Conservation (phyloP, 768 basidiomycete species). For the Termitomyces sp. region DNA sequence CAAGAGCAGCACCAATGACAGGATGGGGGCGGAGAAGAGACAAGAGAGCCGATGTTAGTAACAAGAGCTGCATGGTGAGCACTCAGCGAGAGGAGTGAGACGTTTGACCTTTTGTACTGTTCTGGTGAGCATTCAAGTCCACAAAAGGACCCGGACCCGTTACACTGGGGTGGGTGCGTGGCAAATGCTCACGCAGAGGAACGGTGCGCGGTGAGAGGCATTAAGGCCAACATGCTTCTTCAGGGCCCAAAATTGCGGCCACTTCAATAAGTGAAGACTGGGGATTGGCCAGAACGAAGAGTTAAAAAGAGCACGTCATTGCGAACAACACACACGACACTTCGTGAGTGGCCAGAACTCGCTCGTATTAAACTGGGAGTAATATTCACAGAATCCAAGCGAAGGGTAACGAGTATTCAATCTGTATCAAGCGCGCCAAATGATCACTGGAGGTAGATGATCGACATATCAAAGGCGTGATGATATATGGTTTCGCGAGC, state of each 20-base stretch:
- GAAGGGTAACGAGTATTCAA: background rate
- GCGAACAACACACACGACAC: background rate
- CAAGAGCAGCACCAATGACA: background rate
- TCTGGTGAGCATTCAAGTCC: background rate
- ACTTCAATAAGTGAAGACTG: conserved; percentile 5
- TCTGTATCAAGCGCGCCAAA: background rate
- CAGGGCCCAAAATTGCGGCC: background rate
- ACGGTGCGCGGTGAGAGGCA: conserved; percentile 2
- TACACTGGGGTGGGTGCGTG: background rate
- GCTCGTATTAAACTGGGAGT: background rate
- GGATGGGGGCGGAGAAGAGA: conserved; percentile 8
- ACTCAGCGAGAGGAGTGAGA: background rate
- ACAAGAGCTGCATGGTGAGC: conserved; percentile 12
- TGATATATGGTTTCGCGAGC: background rate
- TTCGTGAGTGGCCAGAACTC: conserved; percentile 3
- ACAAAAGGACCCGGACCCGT: conserved; percentile 8
- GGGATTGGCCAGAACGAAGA: conserved; percentile 6
- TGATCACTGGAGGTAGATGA: background rate
- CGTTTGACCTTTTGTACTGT: conserved; percentile 8
- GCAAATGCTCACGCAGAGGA: background rate
- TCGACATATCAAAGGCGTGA: too few species aligned
- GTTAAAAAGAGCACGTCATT: background rate
- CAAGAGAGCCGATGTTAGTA: conserved; percentile 6
- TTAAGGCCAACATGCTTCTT: background rate
- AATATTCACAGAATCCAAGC: background rate